A percentile compares a stretch with the other conserved stretches of the same genome.
Conservation (phyloP, 2,329 filamentous ascomycete genomes). For the Acarospora socialis region DNA sequence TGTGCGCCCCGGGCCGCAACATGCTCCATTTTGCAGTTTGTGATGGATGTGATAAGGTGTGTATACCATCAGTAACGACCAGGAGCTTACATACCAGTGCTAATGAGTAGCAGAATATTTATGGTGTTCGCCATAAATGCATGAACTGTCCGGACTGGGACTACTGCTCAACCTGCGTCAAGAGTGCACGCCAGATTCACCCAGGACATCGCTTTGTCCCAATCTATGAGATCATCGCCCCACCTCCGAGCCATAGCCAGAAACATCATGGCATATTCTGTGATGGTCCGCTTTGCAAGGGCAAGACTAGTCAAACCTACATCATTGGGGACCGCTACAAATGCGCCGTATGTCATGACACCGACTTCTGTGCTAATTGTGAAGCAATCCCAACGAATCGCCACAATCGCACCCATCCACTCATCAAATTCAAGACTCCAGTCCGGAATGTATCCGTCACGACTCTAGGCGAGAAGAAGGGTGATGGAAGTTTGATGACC, state of each 20-base stretch:
- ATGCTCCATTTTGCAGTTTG: conserved; percentile 77
- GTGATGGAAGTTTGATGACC: conserved; percentile 47
- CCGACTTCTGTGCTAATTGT: conserved; percentile 88
- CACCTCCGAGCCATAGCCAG: conserved; percentile 29
- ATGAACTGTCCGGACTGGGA: conserved; percentile 96
- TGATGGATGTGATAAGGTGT: conserved; percentile 72
- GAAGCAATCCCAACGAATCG: conserved; percentile 72
- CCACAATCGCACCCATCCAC: conserved; percentile 90
- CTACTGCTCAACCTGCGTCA: conserved; percentile 67
- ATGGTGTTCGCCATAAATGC: conserved; percentile 89
- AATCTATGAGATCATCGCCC: conserved; percentile 55
- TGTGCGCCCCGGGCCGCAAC: conserved; percentile 68
- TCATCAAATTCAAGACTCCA: conserved; percentile 93
- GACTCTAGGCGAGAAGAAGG: conserved; percentile 63
- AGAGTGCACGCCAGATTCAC: conserved; percentile 54
- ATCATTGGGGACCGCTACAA: conserved; percentile 88
- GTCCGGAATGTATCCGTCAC: conserved; percentile 78
- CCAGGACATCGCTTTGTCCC: conserved; percentile 77
- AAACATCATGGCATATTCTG: conserved; percentile 82
- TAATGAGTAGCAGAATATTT: conserved; percentile 46
- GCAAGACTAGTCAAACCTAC: conserved; percentile 38
- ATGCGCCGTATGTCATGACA: conserved; percentile 89
- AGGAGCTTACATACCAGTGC: conserved; percentile 6
- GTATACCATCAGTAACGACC: conserved; percentile 7
- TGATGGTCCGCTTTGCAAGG: conserved; percentile 76